These are phyloP conservation scores for Populus alba DNA, from an alignment of 345 rosid species.

Conservation along the genomic window DNA sequence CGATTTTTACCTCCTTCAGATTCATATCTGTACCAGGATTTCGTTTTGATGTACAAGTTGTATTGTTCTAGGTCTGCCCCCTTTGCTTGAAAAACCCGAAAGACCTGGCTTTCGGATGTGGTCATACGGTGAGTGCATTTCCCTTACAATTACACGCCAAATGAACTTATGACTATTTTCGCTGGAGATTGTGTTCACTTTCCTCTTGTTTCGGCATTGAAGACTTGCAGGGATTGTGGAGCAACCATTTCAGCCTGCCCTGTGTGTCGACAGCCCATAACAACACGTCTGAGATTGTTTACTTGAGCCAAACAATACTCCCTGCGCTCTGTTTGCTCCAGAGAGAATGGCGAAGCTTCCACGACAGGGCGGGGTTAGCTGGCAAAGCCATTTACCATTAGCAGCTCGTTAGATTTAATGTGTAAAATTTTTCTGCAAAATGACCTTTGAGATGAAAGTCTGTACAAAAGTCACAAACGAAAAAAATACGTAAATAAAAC, in stretches of 20 bases:
- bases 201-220: not conserved
- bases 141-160: not conserved
- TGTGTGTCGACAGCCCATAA: conserved; percentile 68
- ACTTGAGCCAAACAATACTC: conserved; percentile 24
- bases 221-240: conserved; percentile 94
- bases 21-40: conserved; percentile 3
- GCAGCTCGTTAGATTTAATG: not conserved
- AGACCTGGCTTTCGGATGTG: conserved; percentile 97
- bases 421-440: not conserved
- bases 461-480: not conserved
- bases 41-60: conserved; percentile 5
- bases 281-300: conserved; percentile 62
- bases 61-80: conserved; percentile 72
- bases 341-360: too few relatives aligned
- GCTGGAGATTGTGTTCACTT: not conserved
- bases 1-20: not conserved
- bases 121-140: conserved; percentile 66
- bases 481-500: too few relatives aligned
- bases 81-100: conserved; percentile 87
- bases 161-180: not conserved
- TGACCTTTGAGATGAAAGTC: not conserved
- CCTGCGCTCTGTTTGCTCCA: not conserved
- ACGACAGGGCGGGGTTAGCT: not conserved
- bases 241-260: conserved; percentile 57
- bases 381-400: not conserved